Base-by-base conservation (phyloP, 441 rosid species). In the Croton setiger region DNA sequence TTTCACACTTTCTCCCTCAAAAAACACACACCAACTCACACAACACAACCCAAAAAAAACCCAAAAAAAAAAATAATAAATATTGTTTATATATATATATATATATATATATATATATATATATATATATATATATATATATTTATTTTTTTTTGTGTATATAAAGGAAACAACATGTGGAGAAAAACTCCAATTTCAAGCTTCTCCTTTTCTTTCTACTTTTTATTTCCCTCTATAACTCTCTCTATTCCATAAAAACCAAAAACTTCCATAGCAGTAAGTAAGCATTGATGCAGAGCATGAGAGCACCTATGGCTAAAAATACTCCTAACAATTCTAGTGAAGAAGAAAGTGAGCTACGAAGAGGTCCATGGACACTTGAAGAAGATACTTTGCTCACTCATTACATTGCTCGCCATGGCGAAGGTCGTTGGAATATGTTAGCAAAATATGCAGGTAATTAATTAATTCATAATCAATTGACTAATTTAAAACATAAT, bases 311-410 rank as follows among this genome's bases (percentile, higher is more conserved):
- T 21, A 72, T 62, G 71, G 11, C 55, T n/a, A 49, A 17, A 4
- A 1, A 11, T 47, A 48, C 0, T 48, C 15, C 4, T 14, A 47
- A 3, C 1, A 71, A 71, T 57, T 76, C 78, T 27, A 37, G 48
- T 60, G 76, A 70, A 31, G 88, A 79, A 33, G 82, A 72, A 5
- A 57, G 55, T 60, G 83, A 81, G 72, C 84, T 78, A 18, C 80
- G 92, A 63, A 82, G 84, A 83, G 93, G 96, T 18, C 96, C 90
- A 15, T 83, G 93, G 97, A 89, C 90, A 4, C 82, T 82, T 45
- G 93, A 85, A 74, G 96, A 91, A 73, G 96, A 91, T 65, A 75
- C 82, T 70, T 79, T 89, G 37, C 92, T 84, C 64, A 75, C 82
- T 63, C 80, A 81, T 71, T 83, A 80, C 78, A 78, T 87, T 73